Conservation (phyloP, 1,139 yeast genomes). For the Kodamaea sp. region DNA sequence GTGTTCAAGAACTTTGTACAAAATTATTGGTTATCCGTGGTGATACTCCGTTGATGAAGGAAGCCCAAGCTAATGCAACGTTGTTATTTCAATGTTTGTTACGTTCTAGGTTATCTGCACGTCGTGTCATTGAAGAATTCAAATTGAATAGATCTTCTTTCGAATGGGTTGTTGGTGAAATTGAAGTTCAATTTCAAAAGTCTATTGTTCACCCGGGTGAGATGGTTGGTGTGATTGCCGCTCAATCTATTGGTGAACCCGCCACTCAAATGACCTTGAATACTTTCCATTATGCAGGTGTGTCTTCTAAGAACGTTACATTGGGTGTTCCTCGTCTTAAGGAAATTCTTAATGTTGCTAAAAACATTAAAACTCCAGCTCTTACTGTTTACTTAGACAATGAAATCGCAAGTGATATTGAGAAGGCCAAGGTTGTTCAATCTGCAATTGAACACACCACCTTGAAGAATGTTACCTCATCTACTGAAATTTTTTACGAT, state of each 20-base stretch:
- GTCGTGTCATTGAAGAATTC: conserved; percentile 89
- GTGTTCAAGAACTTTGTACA: conserved; percentile 67
- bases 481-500: conserved; percentile 94
- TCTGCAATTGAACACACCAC: conserved; percentile 97
- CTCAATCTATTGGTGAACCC: conserved; percentile 99
- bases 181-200: conserved; percentile 89
- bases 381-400: conserved; percentile 84
- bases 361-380: conserved; percentile 97
- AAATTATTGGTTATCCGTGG: conserved; percentile 83
- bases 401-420: conserved; percentile 82
- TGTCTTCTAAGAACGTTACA: conserved; percentile 96
- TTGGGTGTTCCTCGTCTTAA: conserved; percentile 99
- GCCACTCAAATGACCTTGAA: conserved; percentile 99
- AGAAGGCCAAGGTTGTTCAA: conserved; percentile 90
- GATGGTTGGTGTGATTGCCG: conserved; percentile 99
- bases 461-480: conserved; percentile 90
- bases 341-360: conserved; percentile 98
- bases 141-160: conserved; percentile 81
- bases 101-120: conserved; percentile 86
- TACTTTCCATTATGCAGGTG: conserved; percentile 99
- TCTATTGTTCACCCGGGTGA: conserved; percentile 98
- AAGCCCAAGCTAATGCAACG: conserved; percentile 93
- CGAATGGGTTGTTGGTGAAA: conserved; percentile 93
- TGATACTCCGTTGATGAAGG: conserved; percentile 62
- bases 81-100: conserved; percentile 84